Evolutionary conservation across 2,329 filamentous ascomycete species (phyloP), one percentile per base, ranked within the genome.

Genomic region (Aspergillus neoniger): DNA sequence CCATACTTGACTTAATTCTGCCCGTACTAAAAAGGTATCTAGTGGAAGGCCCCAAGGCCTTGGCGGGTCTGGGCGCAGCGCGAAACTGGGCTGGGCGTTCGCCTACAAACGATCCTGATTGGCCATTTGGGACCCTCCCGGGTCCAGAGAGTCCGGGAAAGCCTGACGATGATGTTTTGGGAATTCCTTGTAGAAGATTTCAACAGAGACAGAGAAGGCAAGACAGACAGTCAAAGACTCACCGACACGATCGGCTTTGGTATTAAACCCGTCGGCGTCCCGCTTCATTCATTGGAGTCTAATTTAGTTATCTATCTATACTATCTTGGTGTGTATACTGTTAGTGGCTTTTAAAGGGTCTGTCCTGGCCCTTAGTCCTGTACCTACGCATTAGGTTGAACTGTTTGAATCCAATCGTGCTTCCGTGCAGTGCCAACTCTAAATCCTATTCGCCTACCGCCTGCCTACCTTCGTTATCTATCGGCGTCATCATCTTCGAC

Each of bases 401-500:
- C 19, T 44, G 19, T 44, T 23, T 21, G 12, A 50, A 28, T 28
- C 47, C 47, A 50, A 50, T 50, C 47, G 47, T 32, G 47, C 47
- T 28, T 28, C 47, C 47, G 47, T 55, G 53, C 53, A 47, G 53
- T 19, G 41, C 39, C 41, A 55, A 55, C 53, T 44, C 43, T 55
- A 55, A 55, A 36, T 55, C 39, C 43, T 28, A 55, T 55, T 55
- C 53, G 53, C 23, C 53, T 32, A 55, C 53, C 53, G 53, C 53
- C 53, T 55, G 15, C 53, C 32, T 36, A 36, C 32, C 32, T 25
- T 9, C 28, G 39, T 55, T 55, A 55, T 55, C 53, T 55, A 44
- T 55, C 53, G 39, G 53, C 53, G 53, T 55, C 53, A 55, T 55
- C 39, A 32, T 30, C 38, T 8, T 43, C 17, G 15, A 12, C 28